A percentile compares a stretch with the other conserved stretches of the same genome.
These are phyloP conservation scores for Daldinia sp. DNA, from an alignment of 2,329 filamentous ascomycete species.

Conservation along the genomic window DNA sequence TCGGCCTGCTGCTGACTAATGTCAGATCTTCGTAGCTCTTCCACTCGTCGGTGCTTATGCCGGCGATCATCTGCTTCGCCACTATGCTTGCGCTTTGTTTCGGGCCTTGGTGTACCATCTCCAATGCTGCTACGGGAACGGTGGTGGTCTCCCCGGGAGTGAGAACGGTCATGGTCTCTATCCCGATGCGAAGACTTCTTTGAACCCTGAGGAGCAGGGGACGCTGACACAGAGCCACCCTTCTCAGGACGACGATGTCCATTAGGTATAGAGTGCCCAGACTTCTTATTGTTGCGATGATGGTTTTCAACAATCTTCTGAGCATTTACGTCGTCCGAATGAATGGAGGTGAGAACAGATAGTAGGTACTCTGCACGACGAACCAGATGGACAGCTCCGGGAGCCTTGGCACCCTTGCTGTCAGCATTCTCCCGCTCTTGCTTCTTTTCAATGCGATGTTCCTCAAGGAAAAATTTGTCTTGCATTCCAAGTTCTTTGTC, in stretches of 20 bases:
- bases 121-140: conserved; percentile 64
- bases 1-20: conserved; percentile 52
- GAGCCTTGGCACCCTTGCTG: conserved; percentile 87
- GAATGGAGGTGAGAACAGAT: conserved; percentile 90
- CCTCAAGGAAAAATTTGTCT: conserved; percentile 96
- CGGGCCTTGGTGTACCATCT: conserved; percentile 64
- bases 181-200: conserved; percentile 64
- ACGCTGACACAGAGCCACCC: conserved; percentile 73
- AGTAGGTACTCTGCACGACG: conserved; percentile 94
- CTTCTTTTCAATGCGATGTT: conserved; percentile 98
- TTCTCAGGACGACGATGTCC: conserved; percentile 71
- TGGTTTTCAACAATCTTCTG: conserved; percentile 90
- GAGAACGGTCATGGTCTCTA: conserved; percentile 58
- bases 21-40: conserved; percentile 57
- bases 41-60: conserved; percentile 65
- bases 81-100: conserved; percentile 72
- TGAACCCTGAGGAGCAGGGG: conserved; percentile 70
- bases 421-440: conserved; percentile 86
- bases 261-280: conserved; percentile 62
- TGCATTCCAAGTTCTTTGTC: conserved; percentile 85
- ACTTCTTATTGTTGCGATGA: conserved; percentile 92
- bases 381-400: conserved; percentile 96
- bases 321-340: conserved; percentile 79
- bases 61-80: conserved; percentile 64
- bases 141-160: conserved; percentile 61